Evolutionary conservation across 2,329 filamentous ascomycete species (phyloP).

Genomic region (Ophiostoma triangulosporum): DNA sequence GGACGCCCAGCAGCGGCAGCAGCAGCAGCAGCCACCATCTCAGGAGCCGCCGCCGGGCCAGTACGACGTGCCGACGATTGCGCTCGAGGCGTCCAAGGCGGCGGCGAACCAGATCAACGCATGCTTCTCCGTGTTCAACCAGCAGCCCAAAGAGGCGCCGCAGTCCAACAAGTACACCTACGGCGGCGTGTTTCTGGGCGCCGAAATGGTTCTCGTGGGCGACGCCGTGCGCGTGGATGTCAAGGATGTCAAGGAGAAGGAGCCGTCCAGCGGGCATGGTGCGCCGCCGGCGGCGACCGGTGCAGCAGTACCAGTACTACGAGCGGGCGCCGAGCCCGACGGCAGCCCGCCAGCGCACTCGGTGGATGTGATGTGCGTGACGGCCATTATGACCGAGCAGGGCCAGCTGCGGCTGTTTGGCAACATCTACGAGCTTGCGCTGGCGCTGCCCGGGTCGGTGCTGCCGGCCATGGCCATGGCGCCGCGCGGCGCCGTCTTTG

Average conservation of each 20-base stretch:
- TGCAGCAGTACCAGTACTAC: constrained; percentile 56
- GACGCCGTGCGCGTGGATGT: constrained; percentile 22
- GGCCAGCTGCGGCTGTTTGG: constrained; percentile 18
- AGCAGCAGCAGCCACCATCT: background rate
- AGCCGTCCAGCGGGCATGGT: background rate
- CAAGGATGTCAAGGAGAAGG: too few species aligned
- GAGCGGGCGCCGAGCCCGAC: constrained; percentile 17
- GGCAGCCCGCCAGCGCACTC: background rate
- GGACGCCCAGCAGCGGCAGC: constrained; percentile 13
- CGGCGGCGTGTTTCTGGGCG: constrained; percentile 23
- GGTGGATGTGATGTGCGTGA: constrained; percentile 19
- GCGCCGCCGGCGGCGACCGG: constrained; percentile 21
- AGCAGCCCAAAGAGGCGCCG: constrained; percentile 13
- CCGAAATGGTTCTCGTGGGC: constrained; percentile 22
- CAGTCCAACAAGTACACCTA: constrained; percentile 12
- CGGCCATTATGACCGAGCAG: constrained; percentile 16
- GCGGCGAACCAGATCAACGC: constrained; percentile 24
- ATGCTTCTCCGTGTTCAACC: constrained; percentile 22
- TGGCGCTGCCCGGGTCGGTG: constrained; percentile 2
- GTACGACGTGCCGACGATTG: constrained; percentile 12
- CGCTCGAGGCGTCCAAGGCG: constrained; percentile 26
- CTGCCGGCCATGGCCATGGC: constrained; percentile 10
- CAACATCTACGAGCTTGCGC: constrained; percentile 18
- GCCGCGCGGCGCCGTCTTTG: constrained; percentile 14
- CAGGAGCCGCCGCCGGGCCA: background rate